phyloP scores from a whole-genome alignment of 1,284 basidiomycete species.

The Austropuccinia psidii region DNA sequence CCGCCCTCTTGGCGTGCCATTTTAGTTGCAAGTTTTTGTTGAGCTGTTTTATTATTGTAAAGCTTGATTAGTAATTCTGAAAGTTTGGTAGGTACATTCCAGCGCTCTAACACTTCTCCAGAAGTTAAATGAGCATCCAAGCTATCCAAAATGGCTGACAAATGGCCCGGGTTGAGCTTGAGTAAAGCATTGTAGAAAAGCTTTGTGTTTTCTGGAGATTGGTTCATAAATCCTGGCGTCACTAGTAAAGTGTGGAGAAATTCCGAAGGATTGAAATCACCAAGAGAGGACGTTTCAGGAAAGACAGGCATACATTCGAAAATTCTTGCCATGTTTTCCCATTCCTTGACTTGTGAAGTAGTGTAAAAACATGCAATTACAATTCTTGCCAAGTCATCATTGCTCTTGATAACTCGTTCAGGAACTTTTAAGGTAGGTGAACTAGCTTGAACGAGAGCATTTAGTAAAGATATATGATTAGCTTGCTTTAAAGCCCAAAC shows the following conservation, averaged over 20 bases:
- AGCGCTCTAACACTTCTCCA: constrained; percentile 77
- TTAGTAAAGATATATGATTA: constrained; percentile 60
- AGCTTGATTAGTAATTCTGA: constrained; percentile 72
- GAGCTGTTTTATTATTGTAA: constrained; percentile 58
- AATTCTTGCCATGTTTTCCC: constrained; percentile 74
- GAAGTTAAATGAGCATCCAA: constrained; percentile 88
- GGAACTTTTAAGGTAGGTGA: constrained; percentile 68
- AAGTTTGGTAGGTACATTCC: constrained; percentile 69
- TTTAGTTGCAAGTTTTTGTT: constrained; percentile 73
- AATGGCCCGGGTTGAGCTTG: constrained; percentile 61
- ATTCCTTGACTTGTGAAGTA: constrained; percentile 61
- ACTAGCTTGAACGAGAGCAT: constrained; percentile 73
- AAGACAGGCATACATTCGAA: constrained; percentile 88
- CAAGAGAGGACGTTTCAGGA: constrained; percentile 21
- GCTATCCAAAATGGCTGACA: constrained; percentile 75
- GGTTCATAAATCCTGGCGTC: neutral
- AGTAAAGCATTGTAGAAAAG: constrained; percentile 58
- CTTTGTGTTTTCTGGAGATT: constrained; percentile 7
- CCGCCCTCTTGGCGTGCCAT: constrained; percentile 64
- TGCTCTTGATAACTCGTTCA: constrained; percentile 66
- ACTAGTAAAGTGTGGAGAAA: constrained; percentile 20
- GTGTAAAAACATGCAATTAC: constrained; percentile 85
- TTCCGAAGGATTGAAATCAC: neutral
- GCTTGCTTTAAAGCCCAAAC: constrained; percentile 69
- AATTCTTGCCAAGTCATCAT: constrained; percentile 71